Percentiles rank a stretch among this genome's conserved stretches.
Conservation (phyloP, 2,329 filamentous ascomycete genomes). For the Canariomyces notabilis region DNA sequence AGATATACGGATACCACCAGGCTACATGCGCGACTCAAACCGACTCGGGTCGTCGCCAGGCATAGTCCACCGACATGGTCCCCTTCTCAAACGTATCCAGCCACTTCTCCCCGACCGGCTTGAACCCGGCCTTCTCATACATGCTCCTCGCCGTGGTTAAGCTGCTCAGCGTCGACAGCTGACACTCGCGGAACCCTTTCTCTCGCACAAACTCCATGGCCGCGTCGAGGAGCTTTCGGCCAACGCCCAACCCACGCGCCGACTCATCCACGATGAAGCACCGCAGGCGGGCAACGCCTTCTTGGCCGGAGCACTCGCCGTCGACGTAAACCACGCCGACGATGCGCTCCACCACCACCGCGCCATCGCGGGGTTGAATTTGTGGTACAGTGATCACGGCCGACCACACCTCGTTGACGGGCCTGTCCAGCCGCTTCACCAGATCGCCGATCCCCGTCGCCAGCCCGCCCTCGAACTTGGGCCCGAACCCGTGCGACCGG, state of each 20-base stretch:
- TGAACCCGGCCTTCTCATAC: constrained; percentile 27
- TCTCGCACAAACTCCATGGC: constrained; percentile 27
- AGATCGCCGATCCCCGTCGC: constrained; percentile 19
- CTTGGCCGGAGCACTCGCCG: constrained; percentile 19
- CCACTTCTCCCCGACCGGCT: constrained; percentile 16
- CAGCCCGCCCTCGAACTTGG: constrained; percentile 24
- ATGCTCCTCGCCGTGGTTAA: constrained; percentile 24
- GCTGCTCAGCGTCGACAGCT: constrained; percentile 23
- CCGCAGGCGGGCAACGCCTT: constrained; percentile 24
- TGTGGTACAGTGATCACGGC: constrained; percentile 19
- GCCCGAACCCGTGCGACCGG: constrained; percentile 21
- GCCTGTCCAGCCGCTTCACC: constrained; percentile 21
- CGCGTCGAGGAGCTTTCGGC: constrained; percentile 23
- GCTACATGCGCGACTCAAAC: background rate
- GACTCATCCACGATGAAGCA: constrained; percentile 29
- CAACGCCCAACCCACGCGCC: constrained; percentile 24
- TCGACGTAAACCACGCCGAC: constrained; percentile 29
- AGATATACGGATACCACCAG: too few species aligned
- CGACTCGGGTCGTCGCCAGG: constrained; percentile 14
- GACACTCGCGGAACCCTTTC: constrained; percentile 22
- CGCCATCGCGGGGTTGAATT: background rate
- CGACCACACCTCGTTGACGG: constrained; percentile 27
- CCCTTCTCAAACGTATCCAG: constrained; percentile 17
- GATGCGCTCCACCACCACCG: constrained; percentile 20
- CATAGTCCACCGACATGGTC: constrained; percentile 16